phyloP scores from a whole-genome alignment of 2,329 filamentous ascomycete genomes.

The Aspergillus tanneri region DNA sequence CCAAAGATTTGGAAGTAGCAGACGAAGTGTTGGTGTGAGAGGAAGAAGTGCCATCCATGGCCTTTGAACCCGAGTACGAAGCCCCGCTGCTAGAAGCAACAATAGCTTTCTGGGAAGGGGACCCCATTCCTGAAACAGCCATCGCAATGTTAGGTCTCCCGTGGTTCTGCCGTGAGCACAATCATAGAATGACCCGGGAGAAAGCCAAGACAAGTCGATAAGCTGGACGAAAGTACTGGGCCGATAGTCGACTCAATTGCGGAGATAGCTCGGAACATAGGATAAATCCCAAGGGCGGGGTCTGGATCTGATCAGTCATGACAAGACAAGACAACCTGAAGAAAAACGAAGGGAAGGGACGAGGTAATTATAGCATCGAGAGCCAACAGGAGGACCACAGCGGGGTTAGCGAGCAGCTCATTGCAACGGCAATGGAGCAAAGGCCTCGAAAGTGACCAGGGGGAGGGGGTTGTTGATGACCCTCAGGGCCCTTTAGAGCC shows the following conservation, averaged over 20 bases:
- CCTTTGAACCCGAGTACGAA: conserved; percentile 6
- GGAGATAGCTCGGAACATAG: conserved; percentile 14
- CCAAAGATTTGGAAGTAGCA: conserved; percentile 8
- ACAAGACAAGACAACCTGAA: conserved; percentile 8
- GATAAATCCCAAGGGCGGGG: conserved; percentile 10
- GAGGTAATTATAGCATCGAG: conserved; percentile 12
- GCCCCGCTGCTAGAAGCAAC: neutral
- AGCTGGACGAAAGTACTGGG: neutral
- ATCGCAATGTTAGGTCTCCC: too few relatives aligned
- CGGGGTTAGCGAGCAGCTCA: conserved; percentile 19
- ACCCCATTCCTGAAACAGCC: neutral
- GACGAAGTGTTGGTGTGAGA: conserved; percentile 5
- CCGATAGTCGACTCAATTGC: conserved; percentile 20
- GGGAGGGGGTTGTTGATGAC: neutral
- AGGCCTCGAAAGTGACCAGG: conserved; percentile 15
- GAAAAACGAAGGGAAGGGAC: neutral
- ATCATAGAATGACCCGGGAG: too few relatives aligned
- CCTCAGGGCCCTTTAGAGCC: too few relatives aligned
- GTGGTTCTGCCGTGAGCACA: too few relatives aligned
- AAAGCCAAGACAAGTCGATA: neutral
- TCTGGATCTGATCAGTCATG: conserved; percentile 14
- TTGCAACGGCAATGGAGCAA: conserved; percentile 20
- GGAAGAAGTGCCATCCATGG: conserved; percentile 13
- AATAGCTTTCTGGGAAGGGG: conserved; percentile 1
- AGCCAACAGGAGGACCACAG: conserved; percentile 16